Base-by-base conservation (phyloP, 2,329 filamentous ascomycete species). In the Westerdykella ornata region DNA sequence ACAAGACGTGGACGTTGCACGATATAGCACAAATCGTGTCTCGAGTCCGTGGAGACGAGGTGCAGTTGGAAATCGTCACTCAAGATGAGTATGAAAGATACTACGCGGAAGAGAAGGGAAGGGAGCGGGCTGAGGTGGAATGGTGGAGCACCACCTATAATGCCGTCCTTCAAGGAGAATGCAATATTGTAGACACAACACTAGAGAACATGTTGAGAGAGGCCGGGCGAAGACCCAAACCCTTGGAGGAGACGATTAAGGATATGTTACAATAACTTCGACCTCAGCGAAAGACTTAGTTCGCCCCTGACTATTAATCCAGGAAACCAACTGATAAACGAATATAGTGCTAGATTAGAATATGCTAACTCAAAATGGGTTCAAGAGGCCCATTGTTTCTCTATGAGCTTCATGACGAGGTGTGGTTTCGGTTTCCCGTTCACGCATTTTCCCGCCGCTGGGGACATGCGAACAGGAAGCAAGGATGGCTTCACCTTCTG, bases 111-210 rank as follows among this genome's bases (percentile, higher is more conserved):
- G 53, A 66, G 31, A 60, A 52, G 39, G 57, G 57, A 0, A 63
- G 63, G 52, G 60, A 68, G 16, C 59, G 59, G 38, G 43, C 52
- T 6, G 53, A 60, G 33, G 64, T 72, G 5, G 65, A 66, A 48
- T 72, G 70, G 71, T 73, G 71, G 71, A 65, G 62, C 29, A 65
- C 57, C 28, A 67, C 67, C 17, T 72, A 72, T 43, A 68, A 70
- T 46, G 69, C 69, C 33, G 31, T 73, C 26, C 52, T 54, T 28
- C 59, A 68, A 6, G 60, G 62, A 2, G 70, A 72, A 43, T 72
- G 69, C 38, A 57, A 59, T 36, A 69, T 71, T 37, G 44, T 64
- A 3, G 70, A 73, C 38, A 26, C 48, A 2, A 71, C 64, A 4
- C 43, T 73, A 16, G 68, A 72, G 49, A 41, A 39, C 1, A 45